Percentiles rank a stretch among this genome's conserved stretches.
phyloP scores from a whole-genome alignment of 331 rosid genomes.

The Erythrophleum ivorense region DNA sequence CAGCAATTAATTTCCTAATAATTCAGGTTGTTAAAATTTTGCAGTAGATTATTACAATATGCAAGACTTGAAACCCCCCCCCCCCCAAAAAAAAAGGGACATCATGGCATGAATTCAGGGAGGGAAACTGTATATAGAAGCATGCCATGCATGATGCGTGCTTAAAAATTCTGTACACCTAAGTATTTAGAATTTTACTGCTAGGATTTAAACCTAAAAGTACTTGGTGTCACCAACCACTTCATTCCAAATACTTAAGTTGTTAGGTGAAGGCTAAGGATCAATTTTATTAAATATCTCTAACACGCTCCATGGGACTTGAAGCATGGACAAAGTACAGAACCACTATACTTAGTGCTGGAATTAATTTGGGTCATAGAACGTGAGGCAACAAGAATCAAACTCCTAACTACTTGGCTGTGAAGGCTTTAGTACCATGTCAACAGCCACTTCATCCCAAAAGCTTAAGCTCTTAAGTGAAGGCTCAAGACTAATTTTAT shows the following conservation, averaged over 20 bases:
- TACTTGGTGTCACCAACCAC: not conserved
- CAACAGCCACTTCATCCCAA: not conserved
- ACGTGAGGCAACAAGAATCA: not conserved
- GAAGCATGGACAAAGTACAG: not conserved
- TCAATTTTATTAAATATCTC: not conserved
- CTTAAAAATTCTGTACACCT: not conserved
- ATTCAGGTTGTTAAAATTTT: not conserved
- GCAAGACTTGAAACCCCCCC: not conserved
- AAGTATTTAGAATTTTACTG: not conserved
- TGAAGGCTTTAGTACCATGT: not conserved
- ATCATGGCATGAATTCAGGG: too few species aligned
- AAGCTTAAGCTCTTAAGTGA: too few species aligned
- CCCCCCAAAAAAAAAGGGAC: too few species aligned
- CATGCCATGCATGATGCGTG: not conserved
- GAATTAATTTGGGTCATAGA: not conserved
- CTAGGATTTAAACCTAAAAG: conserved; percentile 3
- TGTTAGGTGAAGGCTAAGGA: not conserved
- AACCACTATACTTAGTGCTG: not conserved
- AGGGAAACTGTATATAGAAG: not conserved
- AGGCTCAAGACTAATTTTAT: not conserved
- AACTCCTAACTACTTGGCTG: not conserved
- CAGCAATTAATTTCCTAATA: not conserved
- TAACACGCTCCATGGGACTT: not conserved
- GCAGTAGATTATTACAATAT: not conserved
- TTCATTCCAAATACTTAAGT: too few species aligned